Base-by-base conservation (phyloP, 495 filamentous ascomycete genomes). In the Lasiosphaeria hispida region DNA sequence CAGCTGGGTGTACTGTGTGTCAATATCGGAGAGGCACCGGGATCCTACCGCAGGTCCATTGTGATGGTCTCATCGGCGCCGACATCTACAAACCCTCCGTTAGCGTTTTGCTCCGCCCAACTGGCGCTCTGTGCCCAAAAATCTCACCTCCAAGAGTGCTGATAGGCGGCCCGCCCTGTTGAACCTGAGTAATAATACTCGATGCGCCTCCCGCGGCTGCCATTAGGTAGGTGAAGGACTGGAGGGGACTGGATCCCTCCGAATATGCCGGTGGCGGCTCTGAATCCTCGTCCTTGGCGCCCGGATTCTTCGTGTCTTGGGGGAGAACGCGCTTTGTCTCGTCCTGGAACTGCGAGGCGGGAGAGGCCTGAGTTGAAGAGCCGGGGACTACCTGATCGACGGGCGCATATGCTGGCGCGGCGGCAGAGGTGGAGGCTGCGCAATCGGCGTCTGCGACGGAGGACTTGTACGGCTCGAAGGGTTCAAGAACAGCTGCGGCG, bases 161-260 rank as follows among this genome's bases (percentile, higher is more conserved):
- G 54, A 96, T 86, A 11, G 90, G 88, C 62, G 91, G 90, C 56
- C 88, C 93, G 61, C 88, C 86, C 72, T 97, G 94, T 66, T 94
- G 90, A 53, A 98, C 94, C 77, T 98, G 94, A 73, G 94, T 98
- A 74, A 98, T 92, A 69, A 98, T 96, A 84, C 93, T 97, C 76
- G 93, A 87, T 63, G 92, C 90, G 74, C 92, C 94, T 80, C 91
- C 92, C 73, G 92, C 91, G 69, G 91, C 88, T 74, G 92, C 91
- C 95, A 97, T 97, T 64, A 95, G 86, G 85, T 96, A 98, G 65
- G 89, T 88, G 68, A 98, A 98, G 44, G 89, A 91, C 45, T 88
- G 84, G 72, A 98, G 85, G 49, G 95, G 95, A 74, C 90, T 96
- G 55, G 81, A 86, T 61, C 92, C 91, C 83, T 97, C 94, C 57